A percentile compares a stretch with the other conserved stretches of the same genome.
Conservation (phyloP, 768 basidiomycete genomes). For the Holtermanniella nyarrowii region DNA sequence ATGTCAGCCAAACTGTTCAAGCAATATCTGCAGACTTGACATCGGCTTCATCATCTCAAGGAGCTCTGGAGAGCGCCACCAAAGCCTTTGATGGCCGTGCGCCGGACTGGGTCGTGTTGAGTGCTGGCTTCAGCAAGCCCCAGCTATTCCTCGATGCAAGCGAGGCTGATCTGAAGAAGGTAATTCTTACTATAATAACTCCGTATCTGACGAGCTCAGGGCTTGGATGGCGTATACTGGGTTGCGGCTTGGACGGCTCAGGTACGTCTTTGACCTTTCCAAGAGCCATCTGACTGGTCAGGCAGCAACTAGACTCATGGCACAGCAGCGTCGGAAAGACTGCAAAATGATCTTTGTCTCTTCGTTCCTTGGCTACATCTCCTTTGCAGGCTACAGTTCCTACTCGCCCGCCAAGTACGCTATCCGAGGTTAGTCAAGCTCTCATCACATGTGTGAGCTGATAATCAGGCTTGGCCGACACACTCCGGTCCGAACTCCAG, state of each 20-base stretch:
- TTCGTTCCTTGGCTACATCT: conserved; percentile 64
- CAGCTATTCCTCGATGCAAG: conserved; percentile 63
- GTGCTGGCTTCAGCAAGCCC: conserved; percentile 60
- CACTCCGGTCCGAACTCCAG: conserved; percentile 65
- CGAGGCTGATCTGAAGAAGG: conserved; percentile 49
- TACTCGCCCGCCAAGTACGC: conserved; percentile 83
- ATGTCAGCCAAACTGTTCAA: conserved; percentile 54
- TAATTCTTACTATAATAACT: conserved; percentile 11
- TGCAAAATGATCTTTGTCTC: conserved; percentile 67
- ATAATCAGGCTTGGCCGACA: conserved; percentile 64
- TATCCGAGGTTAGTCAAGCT: conserved; percentile 53
- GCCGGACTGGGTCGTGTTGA: conserved; percentile 69
- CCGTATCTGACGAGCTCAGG: conserved; percentile 17
- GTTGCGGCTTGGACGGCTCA: conserved; percentile 49
- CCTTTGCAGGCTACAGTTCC: conserved; percentile 63
- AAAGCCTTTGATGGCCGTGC: conserved; percentile 49
- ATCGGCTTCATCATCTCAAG: conserved; percentile 48
- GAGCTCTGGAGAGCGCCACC: conserved; percentile 57
- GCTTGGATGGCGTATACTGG: conserved; percentile 54
- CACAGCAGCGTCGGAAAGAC: conserved; percentile 46
- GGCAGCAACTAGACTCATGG: conserved; percentile 61
- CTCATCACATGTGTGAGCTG: not conserved
- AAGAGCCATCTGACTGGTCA: conserved; percentile 30
- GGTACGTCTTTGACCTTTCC: conserved; percentile 42
- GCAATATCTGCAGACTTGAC: conserved; percentile 59